phyloP scores from a whole-genome alignment of 106 monocot species.

The Xerophyta viscosa region DNA sequence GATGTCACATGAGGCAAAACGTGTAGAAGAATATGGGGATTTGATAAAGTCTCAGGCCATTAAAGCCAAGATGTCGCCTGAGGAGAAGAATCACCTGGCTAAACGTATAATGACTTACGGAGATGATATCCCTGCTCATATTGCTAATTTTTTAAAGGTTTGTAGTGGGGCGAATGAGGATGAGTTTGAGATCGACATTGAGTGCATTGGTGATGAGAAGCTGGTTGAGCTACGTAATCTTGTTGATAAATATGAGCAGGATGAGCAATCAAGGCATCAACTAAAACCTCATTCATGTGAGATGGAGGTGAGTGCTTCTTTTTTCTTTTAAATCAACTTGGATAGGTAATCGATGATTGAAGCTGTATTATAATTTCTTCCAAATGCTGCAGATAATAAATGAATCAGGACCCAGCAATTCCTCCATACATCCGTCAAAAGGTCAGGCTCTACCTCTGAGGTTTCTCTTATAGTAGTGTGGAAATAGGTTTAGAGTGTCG shows the following conservation, averaged over 20 bases:
- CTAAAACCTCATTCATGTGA: conserved; percentile 35
- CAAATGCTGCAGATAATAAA: conserved; percentile 37
- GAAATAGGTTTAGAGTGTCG: too few species aligned
- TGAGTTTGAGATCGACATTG: conserved; percentile 80
- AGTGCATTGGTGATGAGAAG: conserved; percentile 41
- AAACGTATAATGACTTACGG: conserved; percentile 23
- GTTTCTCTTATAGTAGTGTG: too few species aligned
- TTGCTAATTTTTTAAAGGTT: conserved; percentile 53
- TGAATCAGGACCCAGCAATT: conserved; percentile 67
- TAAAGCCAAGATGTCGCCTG: too few species aligned
- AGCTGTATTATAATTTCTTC: neutral
- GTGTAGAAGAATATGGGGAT: too few species aligned
- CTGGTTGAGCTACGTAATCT: conserved; percentile 57
- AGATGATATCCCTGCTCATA: conserved; percentile 42
- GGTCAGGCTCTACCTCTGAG: too few species aligned
- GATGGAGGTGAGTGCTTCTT: conserved; percentile 47
- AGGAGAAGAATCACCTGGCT: conserved; percentile 64
- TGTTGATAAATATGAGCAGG: conserved; percentile 40
- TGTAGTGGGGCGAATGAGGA: conserved; percentile 33
- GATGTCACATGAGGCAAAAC: conserved; percentile 40
- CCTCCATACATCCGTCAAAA: conserved; percentile 42
- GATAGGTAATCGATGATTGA: too few species aligned
- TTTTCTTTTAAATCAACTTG: too few species aligned
- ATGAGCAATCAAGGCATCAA: conserved; percentile 12
- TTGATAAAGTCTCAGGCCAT: too few species aligned